Evolutionary conservation across 2,329 filamentous ascomycete species (phyloP).

Genomic region (Tolypocladium paradoxum): DNA sequence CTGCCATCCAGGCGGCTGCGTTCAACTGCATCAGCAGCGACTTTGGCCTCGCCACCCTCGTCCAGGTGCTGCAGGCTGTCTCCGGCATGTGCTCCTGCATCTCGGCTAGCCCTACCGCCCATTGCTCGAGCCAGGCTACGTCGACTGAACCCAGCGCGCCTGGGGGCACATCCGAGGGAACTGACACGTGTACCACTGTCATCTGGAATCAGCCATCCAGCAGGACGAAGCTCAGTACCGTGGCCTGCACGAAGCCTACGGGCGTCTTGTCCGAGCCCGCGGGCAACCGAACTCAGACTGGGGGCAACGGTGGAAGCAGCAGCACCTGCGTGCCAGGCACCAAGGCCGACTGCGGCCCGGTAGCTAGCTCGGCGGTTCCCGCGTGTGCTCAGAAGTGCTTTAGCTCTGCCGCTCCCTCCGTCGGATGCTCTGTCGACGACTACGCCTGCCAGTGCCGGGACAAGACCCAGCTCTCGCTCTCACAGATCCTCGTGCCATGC

Average conservation of each 20-base stretch:
- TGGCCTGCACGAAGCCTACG: too few species aligned
- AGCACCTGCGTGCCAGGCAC: slow-evolving; percentile 6
- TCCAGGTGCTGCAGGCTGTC: slow-evolving; percentile 10
- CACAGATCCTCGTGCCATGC: slow-evolving; percentile 15
- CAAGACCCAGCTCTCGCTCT: slow-evolving; percentile 11
- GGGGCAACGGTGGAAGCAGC: neutral
- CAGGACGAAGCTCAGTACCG: too few species aligned
- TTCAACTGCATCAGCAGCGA: slow-evolving; percentile 9
- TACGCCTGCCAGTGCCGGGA: slow-evolving; percentile 17
- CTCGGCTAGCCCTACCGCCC: slow-evolving; percentile 9
- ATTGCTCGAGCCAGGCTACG: neutral
- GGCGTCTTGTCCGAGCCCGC: too few species aligned
- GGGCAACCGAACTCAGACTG: too few species aligned
- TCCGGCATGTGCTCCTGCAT: slow-evolving; percentile 14
- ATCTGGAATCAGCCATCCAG: too few species aligned
- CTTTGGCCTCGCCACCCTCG: slow-evolving; percentile 8
- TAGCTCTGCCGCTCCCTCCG: slow-evolving; percentile 10
- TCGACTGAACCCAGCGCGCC: neutral
- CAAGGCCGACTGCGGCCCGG: slow-evolving; percentile 11
- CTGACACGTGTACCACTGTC: neutral
- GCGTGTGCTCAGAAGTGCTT: slow-evolving; percentile 17
- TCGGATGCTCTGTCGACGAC: slow-evolving; percentile 15
- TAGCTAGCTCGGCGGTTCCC: slow-evolving; percentile 15
- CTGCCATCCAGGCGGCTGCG: slow-evolving; percentile 11
- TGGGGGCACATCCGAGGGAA: neutral